Conservation (phyloP, 2,329 filamentous ascomycete genomes). For the Stemphylium beticola region DNA sequence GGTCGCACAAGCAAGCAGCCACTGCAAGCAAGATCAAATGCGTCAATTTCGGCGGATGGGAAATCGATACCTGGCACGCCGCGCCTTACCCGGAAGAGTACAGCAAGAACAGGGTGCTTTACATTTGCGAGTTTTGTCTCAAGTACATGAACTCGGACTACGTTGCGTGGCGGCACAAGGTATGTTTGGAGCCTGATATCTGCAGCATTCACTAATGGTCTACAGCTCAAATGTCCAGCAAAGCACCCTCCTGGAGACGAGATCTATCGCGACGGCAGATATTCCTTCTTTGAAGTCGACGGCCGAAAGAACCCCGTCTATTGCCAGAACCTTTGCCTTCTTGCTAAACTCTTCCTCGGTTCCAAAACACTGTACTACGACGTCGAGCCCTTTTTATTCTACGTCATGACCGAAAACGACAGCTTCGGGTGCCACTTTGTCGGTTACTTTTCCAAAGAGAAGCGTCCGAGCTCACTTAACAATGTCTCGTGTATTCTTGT, state of each 20-base stretch:
- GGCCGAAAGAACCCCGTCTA: slow-evolving; percentile 98
- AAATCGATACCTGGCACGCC: slow-evolving; percentile 99
- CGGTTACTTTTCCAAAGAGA: slow-evolving; percentile 99
- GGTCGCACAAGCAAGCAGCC: slow-evolving; percentile 69
- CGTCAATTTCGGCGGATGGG: slow-evolving; percentile 96
- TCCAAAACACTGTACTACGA: slow-evolving; percentile 99
- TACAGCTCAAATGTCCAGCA: slow-evolving; percentile 78
- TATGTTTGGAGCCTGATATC: slow-evolving; percentile 20
- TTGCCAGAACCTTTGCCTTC: slow-evolving; percentile 93
- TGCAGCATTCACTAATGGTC: slow-evolving; percentile 26
- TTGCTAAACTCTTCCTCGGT: slow-evolving; percentile 96
- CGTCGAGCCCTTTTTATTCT: slow-evolving; percentile 95
- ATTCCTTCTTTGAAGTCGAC: slow-evolving; percentile 97
- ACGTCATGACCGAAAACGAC: slow-evolving; percentile 94
- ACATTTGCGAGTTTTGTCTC: slow-evolving; percentile 98
- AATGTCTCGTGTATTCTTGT: slow-evolving; percentile 98
- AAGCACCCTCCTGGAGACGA: slow-evolving; percentile 98
- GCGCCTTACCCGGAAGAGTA: slow-evolving; percentile 98
- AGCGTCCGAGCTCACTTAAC: slow-evolving; percentile 90
- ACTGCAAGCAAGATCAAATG: slow-evolving; percentile 97
- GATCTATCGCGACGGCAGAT: slow-evolving; percentile 88
- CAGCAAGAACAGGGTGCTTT: slow-evolving; percentile 93
- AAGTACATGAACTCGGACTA: slow-evolving; percentile 99
- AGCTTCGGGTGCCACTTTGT: slow-evolving; percentile 94
- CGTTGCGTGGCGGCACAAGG: slow-evolving; percentile 95